Conservation (phyloP, 2,329 filamentous ascomycete species). For the Exophiala calicioides region DNA sequence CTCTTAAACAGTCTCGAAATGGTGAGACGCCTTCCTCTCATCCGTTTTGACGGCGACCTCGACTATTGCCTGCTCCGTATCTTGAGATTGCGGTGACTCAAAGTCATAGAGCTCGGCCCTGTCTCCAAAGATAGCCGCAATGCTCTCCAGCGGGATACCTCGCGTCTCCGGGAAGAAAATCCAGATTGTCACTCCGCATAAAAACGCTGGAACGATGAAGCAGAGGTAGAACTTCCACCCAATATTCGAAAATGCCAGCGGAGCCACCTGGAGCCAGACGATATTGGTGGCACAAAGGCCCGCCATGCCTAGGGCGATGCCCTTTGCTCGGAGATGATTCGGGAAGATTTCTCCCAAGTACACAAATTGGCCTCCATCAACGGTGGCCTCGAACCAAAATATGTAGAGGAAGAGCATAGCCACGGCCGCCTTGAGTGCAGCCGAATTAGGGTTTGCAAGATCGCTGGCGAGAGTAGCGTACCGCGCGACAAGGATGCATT, state of each 20-base stretch:
- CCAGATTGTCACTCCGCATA: too few species aligned
- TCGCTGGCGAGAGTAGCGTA: constrained; percentile 11
- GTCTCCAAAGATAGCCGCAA: too few species aligned
- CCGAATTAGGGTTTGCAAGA: constrained; percentile 8
- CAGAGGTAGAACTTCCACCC: too few species aligned
- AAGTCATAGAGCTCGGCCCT: constrained; percentile 4
- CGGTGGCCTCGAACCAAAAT: constrained; percentile 3
- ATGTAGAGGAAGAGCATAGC: constrained; percentile 62
- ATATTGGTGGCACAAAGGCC: constrained; percentile 25
- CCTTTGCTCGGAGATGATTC: constrained; percentile 18
- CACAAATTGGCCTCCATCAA: constrained; percentile 19
- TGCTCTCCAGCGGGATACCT: too few species aligned
- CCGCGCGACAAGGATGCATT: constrained; percentile 18
- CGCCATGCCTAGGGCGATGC: constrained; percentile 9
- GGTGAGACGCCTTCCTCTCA: not conserved
- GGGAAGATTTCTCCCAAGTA: constrained; percentile 21
- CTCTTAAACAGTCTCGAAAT: constrained; percentile 1
- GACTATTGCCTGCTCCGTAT: not conserved
- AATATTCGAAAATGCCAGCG: constrained; percentile 37
- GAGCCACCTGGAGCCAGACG: constrained; percentile 34
- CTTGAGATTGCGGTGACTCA: not conserved
- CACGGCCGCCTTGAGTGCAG: constrained; percentile 13
- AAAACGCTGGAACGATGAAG: too few species aligned
- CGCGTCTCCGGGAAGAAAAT: too few species aligned
- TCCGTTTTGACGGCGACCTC: not conserved